A percentile compares a stretch with the other conserved stretches of the same genome.
These are phyloP conservation scores for Xylaria hypoxylon DNA, from an alignment of 2,329 filamentous ascomycete species.

Conservation along the genomic window DNA sequence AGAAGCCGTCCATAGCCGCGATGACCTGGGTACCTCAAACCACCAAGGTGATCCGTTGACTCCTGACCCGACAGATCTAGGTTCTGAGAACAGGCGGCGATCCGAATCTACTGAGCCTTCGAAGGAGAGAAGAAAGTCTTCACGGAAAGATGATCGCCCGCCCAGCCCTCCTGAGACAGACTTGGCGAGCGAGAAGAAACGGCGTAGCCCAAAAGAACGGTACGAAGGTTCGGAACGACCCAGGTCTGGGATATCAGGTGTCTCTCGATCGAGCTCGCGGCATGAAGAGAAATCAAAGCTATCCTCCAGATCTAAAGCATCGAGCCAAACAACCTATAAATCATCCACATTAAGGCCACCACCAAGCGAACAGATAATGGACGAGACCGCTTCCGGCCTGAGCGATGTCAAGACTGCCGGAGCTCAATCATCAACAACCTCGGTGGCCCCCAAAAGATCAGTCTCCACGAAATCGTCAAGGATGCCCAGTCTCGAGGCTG, in stretches of 20 bases:
- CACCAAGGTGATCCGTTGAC: slow-evolving; percentile 64
- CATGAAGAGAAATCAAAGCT: slow-evolving; percentile 64
- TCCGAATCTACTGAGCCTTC: slow-evolving; percentile 62
- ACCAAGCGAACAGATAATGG: slow-evolving; percentile 48
- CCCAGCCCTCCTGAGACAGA: slow-evolving; percentile 74
- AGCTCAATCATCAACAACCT: slow-evolving; percentile 50
- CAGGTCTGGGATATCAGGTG: slow-evolving; percentile 59
- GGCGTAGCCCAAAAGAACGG: slow-evolving; percentile 53
- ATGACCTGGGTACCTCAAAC: slow-evolving; percentile 57
- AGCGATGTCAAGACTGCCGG: slow-evolving; percentile 52
- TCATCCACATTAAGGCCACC: slow-evolving; percentile 49
- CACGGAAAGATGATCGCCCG: slow-evolving; percentile 62
- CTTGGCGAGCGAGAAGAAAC: slow-evolving; percentile 61
- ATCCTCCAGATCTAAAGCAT: slow-evolving; percentile 66
- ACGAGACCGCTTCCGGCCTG: slow-evolving; percentile 46
- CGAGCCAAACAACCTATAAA: slow-evolving; percentile 68
- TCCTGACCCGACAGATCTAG: slow-evolving; percentile 78
- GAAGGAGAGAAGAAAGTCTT: slow-evolving; percentile 56
- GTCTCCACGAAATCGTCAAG: slow-evolving; percentile 49
- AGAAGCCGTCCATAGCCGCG: slow-evolving; percentile 77
- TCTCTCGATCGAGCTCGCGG: slow-evolving; percentile 59
- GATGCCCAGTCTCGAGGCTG: slow-evolving; percentile 55
- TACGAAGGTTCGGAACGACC: slow-evolving; percentile 55
- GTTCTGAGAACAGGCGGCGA: slow-evolving; percentile 61
- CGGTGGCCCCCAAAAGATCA: slow-evolving; percentile 53